Evolutionary conservation across 2,329 filamentous ascomycete genomes (phyloP).

Genomic region (Anthostomella pinea): DNA sequence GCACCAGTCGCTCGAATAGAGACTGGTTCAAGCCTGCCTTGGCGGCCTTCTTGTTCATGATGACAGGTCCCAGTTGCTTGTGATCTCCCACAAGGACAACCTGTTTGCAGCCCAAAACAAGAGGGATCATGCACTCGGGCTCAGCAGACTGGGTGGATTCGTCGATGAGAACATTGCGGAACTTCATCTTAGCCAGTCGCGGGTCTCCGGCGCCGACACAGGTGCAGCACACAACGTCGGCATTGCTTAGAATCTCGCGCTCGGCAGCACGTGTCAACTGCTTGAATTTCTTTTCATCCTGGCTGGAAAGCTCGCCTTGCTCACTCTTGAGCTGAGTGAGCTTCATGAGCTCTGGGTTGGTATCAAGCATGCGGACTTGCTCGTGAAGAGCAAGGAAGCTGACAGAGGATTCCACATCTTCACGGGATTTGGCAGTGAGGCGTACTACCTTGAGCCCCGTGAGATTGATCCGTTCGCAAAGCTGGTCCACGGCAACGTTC

Average conservation of each 20-base stretch:
- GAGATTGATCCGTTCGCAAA: slow-evolving; percentile 93
- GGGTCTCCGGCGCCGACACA: slow-evolving; percentile 97
- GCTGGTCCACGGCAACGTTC: slow-evolving; percentile 96
- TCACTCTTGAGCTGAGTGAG: slow-evolving; percentile 91
- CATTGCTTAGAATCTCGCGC: slow-evolving; percentile 89
- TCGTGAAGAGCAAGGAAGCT: slow-evolving; percentile 93
- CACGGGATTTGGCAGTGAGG: slow-evolving; percentile 96
- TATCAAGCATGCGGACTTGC: slow-evolving; percentile 96
- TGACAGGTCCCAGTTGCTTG: slow-evolving; percentile 95
- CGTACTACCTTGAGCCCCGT: slow-evolving; percentile 96
- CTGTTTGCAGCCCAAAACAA: slow-evolving; percentile 97
- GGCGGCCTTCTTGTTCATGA: slow-evolving; percentile 99
- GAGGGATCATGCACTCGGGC: slow-evolving; percentile 97
- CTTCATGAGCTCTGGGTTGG: slow-evolving; percentile 89
- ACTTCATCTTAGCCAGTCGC: slow-evolving; percentile 93
- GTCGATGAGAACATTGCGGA: slow-evolving; percentile 95
- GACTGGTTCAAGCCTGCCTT: slow-evolving; percentile 97
- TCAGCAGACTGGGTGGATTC: slow-evolving; percentile 98
- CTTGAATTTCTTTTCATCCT: slow-evolving; percentile 98
- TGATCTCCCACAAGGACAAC: slow-evolving; percentile 98
- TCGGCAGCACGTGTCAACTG: slow-evolving; percentile 91
- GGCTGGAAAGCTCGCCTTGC: slow-evolving; percentile 84
- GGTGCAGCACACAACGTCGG: slow-evolving; percentile 97
- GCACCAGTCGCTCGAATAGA: slow-evolving; percentile 94
- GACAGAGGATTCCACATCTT: slow-evolving; percentile 98